These are phyloP conservation scores for Plantago coronopus DNA, from an alignment of 305 asterid genomes.

Conservation along the genomic window DNA sequence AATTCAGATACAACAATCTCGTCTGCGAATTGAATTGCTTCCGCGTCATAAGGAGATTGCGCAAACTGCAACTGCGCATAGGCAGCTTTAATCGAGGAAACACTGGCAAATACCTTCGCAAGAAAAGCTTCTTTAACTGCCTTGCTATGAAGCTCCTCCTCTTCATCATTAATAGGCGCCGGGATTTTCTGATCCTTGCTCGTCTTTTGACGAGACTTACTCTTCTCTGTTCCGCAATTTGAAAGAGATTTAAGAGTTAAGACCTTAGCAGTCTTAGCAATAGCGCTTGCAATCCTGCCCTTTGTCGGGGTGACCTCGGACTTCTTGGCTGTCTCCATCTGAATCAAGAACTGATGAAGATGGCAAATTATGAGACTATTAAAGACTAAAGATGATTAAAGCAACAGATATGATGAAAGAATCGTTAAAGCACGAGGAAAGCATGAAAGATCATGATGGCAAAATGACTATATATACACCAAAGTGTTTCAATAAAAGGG, in stretches of 20 bases:
- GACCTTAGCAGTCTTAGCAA: constrained; percentile 48
- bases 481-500: constrained; percentile 24
- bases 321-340: constrained; percentile 44
- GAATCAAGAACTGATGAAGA: constrained; percentile 20
- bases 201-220: constrained; percentile 27
- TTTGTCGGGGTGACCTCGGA: constrained; percentile 33
- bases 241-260: constrained; percentile 29
- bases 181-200: constrained; percentile 29
- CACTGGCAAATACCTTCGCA: constrained; percentile 65
- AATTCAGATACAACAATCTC: constrained; percentile 53
- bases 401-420: constrained; percentile 13
- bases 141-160: constrained; percentile 26
- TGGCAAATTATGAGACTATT: background rate
- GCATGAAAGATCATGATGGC: constrained; percentile 31
- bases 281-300: constrained; percentile 34
- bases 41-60: constrained; percentile 77
- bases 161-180: constrained; percentile 21
- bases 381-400: background rate
- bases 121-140: constrained; percentile 52
- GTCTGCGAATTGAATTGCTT: constrained; percentile 76
- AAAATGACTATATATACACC: constrained; percentile 25
- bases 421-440: constrained; percentile 22
- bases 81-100: constrained; percentile 71
- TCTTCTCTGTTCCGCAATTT: constrained; percentile 19
- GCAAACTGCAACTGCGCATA: constrained; percentile 71